Base-by-base conservation (phyloP, 129 eudicot genomes). In the Pseudognaphalium luteoalbum region DNA sequence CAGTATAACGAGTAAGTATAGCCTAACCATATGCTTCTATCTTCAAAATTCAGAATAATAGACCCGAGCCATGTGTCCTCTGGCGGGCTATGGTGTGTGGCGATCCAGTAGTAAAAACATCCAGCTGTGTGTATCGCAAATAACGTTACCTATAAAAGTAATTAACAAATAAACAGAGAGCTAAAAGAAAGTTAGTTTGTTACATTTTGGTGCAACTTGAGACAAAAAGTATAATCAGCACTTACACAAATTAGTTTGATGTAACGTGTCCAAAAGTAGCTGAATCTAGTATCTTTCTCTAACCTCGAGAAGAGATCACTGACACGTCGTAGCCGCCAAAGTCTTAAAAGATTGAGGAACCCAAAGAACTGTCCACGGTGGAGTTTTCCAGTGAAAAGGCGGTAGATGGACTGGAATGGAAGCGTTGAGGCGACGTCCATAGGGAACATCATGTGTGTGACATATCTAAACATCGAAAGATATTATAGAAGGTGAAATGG, bases 291-390 rank as follows among this genome's bases (percentile, higher is more conserved):
- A 85, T 91, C 95, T 76, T 91, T 91, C 85, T 91, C 97, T 72
- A 91, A 91, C 94, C 97, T 85, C 1, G 95, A 86, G 84, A 91
- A 91, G 52, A 91, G 83, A 66, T 87, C 89, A 33, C 96, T 88
- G 75, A 91, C 97, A 85, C 95, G 96, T 81, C 92, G 83, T n/a
- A 91, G 88, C 76, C 97, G 84, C 97, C 97, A 88, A 1, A 88
- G 87, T 73, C 96, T 75, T 30, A 91, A 87, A 78, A 91, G 79
- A 87, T 88, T 91, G 75, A 91, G 97, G 73, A 91, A 85, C 74
- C 97, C 92, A 63, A 88, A 91, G 14, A 76, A 86, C 15, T 91
- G 81, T 28, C 97, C 87, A 2, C 25, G 68, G 50, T 77, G 80
- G 67, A 37, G 64, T 64, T 76, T 44, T 57, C 95, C 92, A 0